These are phyloP conservation scores for Colletotrichum higginsianum DNA, from an alignment of 2,329 filamentous ascomycete genomes.

Conservation along the genomic window DNA sequence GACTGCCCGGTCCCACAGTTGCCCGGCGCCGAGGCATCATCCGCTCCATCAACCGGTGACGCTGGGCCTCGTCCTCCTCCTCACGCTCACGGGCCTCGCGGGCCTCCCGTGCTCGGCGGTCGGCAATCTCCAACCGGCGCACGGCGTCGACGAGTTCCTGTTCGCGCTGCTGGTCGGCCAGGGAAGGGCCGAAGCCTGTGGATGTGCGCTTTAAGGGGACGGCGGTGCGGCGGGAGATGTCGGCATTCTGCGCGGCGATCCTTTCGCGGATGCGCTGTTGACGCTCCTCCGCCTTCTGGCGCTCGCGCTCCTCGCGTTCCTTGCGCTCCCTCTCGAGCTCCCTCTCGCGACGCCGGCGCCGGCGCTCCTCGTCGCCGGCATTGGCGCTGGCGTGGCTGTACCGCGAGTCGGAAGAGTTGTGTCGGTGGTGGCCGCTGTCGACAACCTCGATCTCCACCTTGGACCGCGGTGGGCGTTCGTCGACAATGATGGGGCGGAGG, in stretches of 20 bases:
- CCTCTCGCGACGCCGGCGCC: conserved; percentile 45
- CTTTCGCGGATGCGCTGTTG: conserved; percentile 48
- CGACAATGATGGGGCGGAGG: conserved; percentile 55
- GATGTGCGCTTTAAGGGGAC: conserved; percentile 46
- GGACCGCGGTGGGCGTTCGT: conserved; percentile 51
- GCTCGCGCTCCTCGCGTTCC: conserved; percentile 46
- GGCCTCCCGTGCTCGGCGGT: conserved; percentile 50
- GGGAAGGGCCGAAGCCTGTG: conserved; percentile 29
- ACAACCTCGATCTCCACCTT: conserved; percentile 57
- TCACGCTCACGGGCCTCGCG: conserved; percentile 52
- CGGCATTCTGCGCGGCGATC: conserved; percentile 59
- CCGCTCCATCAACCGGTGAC: conserved; percentile 57
- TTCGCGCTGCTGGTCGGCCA: conserved; percentile 43
- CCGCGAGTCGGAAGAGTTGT: conserved; percentile 55
- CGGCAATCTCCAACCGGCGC: conserved; percentile 50
- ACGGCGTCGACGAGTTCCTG: conserved; percentile 54
- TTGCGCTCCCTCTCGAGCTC: conserved; percentile 44
- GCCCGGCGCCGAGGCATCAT: conserved; percentile 56
- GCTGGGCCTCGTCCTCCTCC: conserved; percentile 57
- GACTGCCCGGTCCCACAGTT: conserved; percentile 54
- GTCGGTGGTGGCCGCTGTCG: conserved; percentile 50
- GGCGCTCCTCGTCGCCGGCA: conserved; percentile 48
- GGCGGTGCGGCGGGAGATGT: conserved; percentile 57
- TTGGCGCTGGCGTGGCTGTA: conserved; percentile 50
- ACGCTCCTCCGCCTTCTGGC: conserved; percentile 48